Evolutionary conservation across 345 rosid genomes (phyloP).

Genomic region (Hevea brasiliensis): DNA sequence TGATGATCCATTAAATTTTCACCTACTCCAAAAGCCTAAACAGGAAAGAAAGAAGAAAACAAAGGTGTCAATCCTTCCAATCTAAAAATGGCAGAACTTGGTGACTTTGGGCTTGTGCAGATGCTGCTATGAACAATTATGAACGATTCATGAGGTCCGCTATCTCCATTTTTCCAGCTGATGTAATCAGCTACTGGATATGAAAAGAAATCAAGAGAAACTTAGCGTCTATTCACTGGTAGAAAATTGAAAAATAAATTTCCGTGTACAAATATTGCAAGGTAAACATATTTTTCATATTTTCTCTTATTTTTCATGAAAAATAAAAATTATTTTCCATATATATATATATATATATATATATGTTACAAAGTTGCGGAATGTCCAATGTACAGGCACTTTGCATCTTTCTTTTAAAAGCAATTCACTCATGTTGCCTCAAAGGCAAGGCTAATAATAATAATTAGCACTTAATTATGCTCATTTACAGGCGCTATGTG

Average conservation of each 20-base stretch:
- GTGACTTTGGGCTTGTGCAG: neutral
- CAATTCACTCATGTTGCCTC: neutral
- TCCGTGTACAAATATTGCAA: too few relatives aligned
- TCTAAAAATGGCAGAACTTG: neutral
- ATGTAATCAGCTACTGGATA: neutral
- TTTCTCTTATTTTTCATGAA: too few relatives aligned
- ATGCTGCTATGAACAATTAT: neutral
- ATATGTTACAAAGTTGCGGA: neutral
- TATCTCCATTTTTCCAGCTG: too few relatives aligned
- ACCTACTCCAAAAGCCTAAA: too few relatives aligned
- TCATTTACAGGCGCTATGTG: neutral
- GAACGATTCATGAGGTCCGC: neutral
- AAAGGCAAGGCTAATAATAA: neutral
- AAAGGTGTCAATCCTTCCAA: neutral
- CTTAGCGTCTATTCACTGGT: too few relatives aligned
- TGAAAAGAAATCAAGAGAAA: neutral
- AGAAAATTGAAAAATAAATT: too few relatives aligned
- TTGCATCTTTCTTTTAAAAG: neutral
- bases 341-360: too few relatives aligned
- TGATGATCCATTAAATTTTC: too few relatives aligned
- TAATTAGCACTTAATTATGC: neutral
- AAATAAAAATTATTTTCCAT: too few relatives aligned
- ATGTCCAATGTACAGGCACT: slow-evolving; percentile 34
- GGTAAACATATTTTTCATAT: too few relatives aligned
- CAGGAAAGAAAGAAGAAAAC: too few relatives aligned